Conservation (phyloP, 179 eudicot genomes). For the Heliamphora pulchella region DNA sequence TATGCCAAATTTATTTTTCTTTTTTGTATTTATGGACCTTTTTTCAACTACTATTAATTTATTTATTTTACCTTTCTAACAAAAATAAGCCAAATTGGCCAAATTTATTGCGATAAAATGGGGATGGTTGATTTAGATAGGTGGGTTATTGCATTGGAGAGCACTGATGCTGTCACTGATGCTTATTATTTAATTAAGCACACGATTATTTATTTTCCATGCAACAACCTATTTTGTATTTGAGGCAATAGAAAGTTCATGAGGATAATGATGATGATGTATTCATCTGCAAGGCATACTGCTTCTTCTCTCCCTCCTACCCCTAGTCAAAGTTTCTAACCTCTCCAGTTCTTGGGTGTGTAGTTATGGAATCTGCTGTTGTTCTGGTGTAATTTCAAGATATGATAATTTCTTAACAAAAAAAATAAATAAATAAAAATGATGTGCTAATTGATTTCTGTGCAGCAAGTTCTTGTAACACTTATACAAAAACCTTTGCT, state of each 20-base stretch:
- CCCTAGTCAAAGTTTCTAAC: not conserved
- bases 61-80: no score
- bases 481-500: constrained; percentile 71
- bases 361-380: not conserved
- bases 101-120: not conserved
- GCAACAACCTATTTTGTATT: constrained; percentile 1
- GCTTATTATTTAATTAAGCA: not conserved
- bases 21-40: no score
- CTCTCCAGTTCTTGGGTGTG: not conserved
- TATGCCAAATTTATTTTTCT: no score
- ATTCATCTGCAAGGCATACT: no score
- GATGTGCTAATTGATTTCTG: constrained; percentile 1
- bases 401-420: not conserved
- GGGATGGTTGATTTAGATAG: not conserved
- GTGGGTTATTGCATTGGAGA: not conserved
- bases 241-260: constrained; percentile 1
- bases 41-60: no score
- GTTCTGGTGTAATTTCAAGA: not conserved
- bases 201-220: not conserved
- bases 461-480: constrained; percentile 92
- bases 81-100: no score
- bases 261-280: not conserved
- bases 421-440: not conserved
- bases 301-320: no score
- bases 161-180: not conserved